A percentile compares a stretch with the other conserved stretches of the same genome.
Evolutionary conservation across 2,329 filamentous ascomycete genomes (phyloP).

Genomic region (Fusarium sp.): DNA sequence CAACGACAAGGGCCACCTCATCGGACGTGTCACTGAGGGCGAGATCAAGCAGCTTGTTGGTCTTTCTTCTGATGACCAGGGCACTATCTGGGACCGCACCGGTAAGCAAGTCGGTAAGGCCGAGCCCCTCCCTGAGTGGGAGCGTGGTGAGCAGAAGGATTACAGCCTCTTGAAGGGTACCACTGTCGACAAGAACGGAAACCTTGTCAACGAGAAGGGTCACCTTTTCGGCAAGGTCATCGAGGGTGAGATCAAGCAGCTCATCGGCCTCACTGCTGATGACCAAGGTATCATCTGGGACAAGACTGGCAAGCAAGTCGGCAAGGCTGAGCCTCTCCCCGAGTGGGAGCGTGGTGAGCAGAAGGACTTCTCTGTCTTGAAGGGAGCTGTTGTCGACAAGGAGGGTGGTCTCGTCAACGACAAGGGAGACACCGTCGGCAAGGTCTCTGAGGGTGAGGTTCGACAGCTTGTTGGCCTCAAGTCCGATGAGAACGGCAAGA

Average conservation of each 20-base stretch:
- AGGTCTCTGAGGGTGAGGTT: constrained; percentile 71
- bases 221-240: constrained; percentile 72
- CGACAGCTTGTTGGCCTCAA: constrained; percentile 74
- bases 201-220: constrained; percentile 66
- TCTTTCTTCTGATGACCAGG: constrained; percentile 74
- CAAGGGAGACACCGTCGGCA: constrained; percentile 68
- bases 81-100: constrained; percentile 71
- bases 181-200: constrained; percentile 71
- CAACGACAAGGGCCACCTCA: constrained; percentile 63
- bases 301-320: constrained; percentile 73
- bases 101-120: constrained; percentile 76
- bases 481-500: constrained; percentile 77
- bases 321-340: constrained; percentile 74
- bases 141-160: constrained; percentile 59
- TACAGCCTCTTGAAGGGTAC: constrained; percentile 56
- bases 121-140: constrained; percentile 70
- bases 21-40: constrained; percentile 74
- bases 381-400: constrained; percentile 57
- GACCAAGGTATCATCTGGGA: constrained; percentile 76
- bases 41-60: constrained; percentile 73
- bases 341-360: constrained; percentile 63
- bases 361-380: constrained; percentile 40
- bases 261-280: constrained; percentile 75
- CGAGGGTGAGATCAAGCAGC: constrained; percentile 73
- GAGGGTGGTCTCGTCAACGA: constrained; percentile 67